Evolutionary conservation across 2,329 filamentous ascomycete species (phyloP).

Genomic region (Colletotrichum filicis): DNA sequence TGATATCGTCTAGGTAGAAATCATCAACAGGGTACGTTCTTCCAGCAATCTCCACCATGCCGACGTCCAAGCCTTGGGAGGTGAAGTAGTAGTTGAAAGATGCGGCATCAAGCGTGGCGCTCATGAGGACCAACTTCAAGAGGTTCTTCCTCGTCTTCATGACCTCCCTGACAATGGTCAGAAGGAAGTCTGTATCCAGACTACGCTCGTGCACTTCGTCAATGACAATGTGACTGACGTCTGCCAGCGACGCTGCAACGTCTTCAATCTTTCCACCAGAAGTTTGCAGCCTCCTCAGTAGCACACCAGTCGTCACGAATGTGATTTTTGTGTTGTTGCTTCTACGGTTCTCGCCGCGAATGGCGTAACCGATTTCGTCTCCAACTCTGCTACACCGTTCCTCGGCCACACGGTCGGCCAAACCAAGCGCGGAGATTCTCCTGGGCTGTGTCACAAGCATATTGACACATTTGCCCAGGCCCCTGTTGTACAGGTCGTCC

Average conservation of each 20-base stretch:
- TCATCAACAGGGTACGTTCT: constrained; percentile 92
- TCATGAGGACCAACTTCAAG: constrained; percentile 94
- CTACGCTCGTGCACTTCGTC: constrained; percentile 97
- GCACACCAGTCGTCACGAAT: constrained; percentile 94
- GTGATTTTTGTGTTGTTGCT: constrained; percentile 85
- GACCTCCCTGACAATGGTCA: constrained; percentile 88
- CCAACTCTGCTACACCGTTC: constrained; percentile 86
- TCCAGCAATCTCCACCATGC: constrained; percentile 86
- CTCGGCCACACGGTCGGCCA: constrained; percentile 94
- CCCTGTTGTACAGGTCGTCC: constrained; percentile 84
- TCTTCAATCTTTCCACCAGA: constrained; percentile 84
- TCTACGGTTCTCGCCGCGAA: constrained; percentile 87
- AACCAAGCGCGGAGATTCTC: constrained; percentile 90
- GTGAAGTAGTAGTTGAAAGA: constrained; percentile 89
- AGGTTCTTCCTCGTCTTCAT: constrained; percentile 79
- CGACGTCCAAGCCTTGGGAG: constrained; percentile 74
- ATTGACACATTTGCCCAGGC: constrained; percentile 81
- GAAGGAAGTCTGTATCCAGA: constrained; percentile 92
- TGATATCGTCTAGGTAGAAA: constrained; percentile 88
- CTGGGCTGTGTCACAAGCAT: constrained; percentile 97
- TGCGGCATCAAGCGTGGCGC: constrained; percentile 89
- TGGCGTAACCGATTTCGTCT: constrained; percentile 90
- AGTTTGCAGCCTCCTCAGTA: constrained; percentile 90
- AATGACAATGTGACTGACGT: constrained; percentile 94
- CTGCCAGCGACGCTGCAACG: constrained; percentile 82